Evolutionary conservation across 2,329 filamentous ascomycete species (phyloP), one percentile per base, ranked within the genome.

Genomic region (Colletotrichum sansevieriae): DNA sequence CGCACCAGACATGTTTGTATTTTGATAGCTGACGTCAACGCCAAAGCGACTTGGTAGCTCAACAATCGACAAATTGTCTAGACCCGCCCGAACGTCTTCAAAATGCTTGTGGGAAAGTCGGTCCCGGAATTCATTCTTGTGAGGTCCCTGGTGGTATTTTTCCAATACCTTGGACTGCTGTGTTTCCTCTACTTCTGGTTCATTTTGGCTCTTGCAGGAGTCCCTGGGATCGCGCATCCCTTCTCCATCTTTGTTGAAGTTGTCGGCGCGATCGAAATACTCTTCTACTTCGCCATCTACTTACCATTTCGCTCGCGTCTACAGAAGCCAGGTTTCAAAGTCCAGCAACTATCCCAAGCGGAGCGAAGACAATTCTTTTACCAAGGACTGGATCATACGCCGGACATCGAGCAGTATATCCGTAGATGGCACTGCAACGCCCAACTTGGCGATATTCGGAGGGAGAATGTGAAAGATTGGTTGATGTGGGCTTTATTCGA

Each of bases 401-500:
- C 85, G 0, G 84, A 89, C 67, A 78, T 83, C 0, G 85, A 88
- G 65, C 78, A 78, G 25, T 93, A 91, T 74, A 72, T 93, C 46
- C 82, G 80, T 49, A 82, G 83, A 68, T 93, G 91, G 91, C 92
- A 92, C 71, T 81, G 88, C n/a, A 87, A 86, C 41, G 88, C 90
- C 2, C 80, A 85, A 13, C 66, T 82, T 1, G 76, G 81, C 20
- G 88, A 90, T 25, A 88, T 93, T 65, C 82, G 85, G 52, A 80
- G 86, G 20, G 89, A 92, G n/a, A 91, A 93, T 73, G 78, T 92
- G 58, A 85, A 83, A 72, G 88, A 91, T 71, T 92, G 91, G 74
- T 76, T 91, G 33, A 80, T 86, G 15, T 93, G 91, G 91, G 90
- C 87, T 1, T 88, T 93, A 73, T 87, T 91, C 68, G 88, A 90